These are phyloP conservation scores for Eutrema salsugineum DNA, from an alignment of 441 rosid species.

Conservation along the genomic window DNA sequence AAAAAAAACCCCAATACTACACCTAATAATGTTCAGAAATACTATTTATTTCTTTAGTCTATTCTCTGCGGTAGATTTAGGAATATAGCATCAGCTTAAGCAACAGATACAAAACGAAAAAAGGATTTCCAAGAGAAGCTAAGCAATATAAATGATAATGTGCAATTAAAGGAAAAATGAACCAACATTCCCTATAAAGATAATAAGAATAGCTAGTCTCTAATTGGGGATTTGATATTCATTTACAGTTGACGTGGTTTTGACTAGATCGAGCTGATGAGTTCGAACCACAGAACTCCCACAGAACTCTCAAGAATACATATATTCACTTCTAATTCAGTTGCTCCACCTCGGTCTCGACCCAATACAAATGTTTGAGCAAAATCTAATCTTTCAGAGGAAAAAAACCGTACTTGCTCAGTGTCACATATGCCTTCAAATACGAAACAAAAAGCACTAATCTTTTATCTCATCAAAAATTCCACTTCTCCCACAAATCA, in stretches of 20 bases:
- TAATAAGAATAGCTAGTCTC: not conserved
- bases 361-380: not conserved
- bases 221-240: not conserved
- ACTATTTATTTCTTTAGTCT: not conserved
- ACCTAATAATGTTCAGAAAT: not conserved
- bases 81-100: not conserved
- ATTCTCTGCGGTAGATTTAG: not conserved
- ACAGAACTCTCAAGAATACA: not conserved
- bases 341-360: not conserved
- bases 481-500: slow-evolving; percentile 20
- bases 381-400: not conserved
- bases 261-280: not conserved
- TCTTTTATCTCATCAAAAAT: slow-evolving; percentile 1
- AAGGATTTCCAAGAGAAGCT: not conserved
- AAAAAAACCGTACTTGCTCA: not conserved
- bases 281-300: not conserved
- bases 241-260: not conserved
- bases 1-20: not conserved
- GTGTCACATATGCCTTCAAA: not conserved
- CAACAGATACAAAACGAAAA: not conserved
- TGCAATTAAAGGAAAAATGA: not conserved
- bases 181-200: not conserved
- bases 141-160: not conserved
- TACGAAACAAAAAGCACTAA: not conserved
- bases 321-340: not conserved